phyloP scores from a whole-genome alignment of 2,329 filamentous ascomycete species.

The Cladosporium sp. region DNA sequence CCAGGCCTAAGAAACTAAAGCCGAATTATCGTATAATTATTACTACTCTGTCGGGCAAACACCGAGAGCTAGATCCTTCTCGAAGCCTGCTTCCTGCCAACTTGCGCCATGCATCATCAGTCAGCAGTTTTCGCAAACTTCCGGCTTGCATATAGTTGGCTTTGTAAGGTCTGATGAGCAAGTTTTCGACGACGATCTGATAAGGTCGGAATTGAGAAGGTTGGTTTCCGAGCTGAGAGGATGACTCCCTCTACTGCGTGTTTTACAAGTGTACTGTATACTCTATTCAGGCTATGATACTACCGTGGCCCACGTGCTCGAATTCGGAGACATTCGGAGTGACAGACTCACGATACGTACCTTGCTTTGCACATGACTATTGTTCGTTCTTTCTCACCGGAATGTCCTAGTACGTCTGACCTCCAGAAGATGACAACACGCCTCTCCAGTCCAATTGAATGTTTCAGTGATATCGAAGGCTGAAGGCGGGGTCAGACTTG shows the following conservation, averaged over 20 bases:
- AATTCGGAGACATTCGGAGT: slow-evolving; percentile 3
- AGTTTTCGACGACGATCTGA: neutral
- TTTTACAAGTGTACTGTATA: neutral
- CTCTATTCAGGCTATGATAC: neutral
- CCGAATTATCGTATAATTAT: neutral
- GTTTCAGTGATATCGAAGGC: neutral
- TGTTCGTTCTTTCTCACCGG: neutral
- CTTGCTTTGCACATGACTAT: neutral
- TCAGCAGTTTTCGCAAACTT: too few relatives aligned
- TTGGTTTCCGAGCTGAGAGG: neutral
- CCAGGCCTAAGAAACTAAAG: neutral
- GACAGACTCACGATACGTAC: neutral
- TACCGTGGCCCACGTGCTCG: slow-evolving; percentile 3
- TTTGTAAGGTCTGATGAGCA: too few relatives aligned
- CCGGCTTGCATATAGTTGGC: too few relatives aligned
- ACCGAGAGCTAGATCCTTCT: too few relatives aligned
- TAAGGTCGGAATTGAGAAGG: neutral
- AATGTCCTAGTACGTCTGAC: neutral
- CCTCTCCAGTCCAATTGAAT: neutral
- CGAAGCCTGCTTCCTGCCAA: too few relatives aligned
- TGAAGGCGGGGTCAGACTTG: slow-evolving; percentile 2
- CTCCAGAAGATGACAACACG: neutral
- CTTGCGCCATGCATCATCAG: too few relatives aligned
- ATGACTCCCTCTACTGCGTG: neutral
- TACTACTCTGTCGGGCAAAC: too few relatives aligned